These are phyloP conservation scores for Extremus antarcticus DNA, from an alignment of 495 filamentous ascomycete species.

Conservation along the genomic window DNA sequence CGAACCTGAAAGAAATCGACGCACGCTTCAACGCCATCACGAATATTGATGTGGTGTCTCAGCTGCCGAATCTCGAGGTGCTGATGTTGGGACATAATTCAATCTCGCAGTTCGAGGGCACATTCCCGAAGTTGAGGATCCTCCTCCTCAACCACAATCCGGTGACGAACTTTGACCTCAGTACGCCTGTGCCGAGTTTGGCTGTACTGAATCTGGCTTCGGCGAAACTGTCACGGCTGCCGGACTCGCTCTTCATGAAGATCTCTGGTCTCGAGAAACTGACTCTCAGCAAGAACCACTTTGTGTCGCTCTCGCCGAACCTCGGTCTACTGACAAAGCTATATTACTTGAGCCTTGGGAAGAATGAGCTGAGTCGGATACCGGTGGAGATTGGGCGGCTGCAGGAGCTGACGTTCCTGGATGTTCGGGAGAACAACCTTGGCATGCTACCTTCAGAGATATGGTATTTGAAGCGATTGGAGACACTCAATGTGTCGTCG, in stretches of 20 bases:
- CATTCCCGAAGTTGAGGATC: slow-evolving; percentile 71
- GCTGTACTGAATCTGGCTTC: slow-evolving; percentile 77
- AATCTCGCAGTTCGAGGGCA: slow-evolving; percentile 75
- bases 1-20: slow-evolving; percentile 81
- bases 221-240: slow-evolving; percentile 73
- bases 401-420: slow-evolving; percentile 69
- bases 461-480: slow-evolving; percentile 81
- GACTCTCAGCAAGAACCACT: slow-evolving; percentile 88
- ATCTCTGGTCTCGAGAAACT: slow-evolving; percentile 77
- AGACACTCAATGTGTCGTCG: slow-evolving; percentile 88
- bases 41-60: slow-evolving; percentile 71
- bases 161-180: slow-evolving; percentile 82
- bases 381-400: slow-evolving; percentile 80
- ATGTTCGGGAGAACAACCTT: slow-evolving; percentile 86
- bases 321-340: slow-evolving; percentile 75
- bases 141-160: slow-evolving; percentile 86
- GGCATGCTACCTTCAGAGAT: slow-evolving; percentile 78
- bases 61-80: slow-evolving; percentile 76
- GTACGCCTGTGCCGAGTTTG: slow-evolving; percentile 63
- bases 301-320: slow-evolving; percentile 72
- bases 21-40: slow-evolving; percentile 82
- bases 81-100: slow-evolving; percentile 82
- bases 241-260: slow-evolving; percentile 76
- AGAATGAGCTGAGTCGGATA: slow-evolving; percentile 72
- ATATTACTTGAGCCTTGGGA: slow-evolving; percentile 85